Base-by-base conservation (phyloP, 805 yeast genomes). In the Candida nemodendra region DNA sequence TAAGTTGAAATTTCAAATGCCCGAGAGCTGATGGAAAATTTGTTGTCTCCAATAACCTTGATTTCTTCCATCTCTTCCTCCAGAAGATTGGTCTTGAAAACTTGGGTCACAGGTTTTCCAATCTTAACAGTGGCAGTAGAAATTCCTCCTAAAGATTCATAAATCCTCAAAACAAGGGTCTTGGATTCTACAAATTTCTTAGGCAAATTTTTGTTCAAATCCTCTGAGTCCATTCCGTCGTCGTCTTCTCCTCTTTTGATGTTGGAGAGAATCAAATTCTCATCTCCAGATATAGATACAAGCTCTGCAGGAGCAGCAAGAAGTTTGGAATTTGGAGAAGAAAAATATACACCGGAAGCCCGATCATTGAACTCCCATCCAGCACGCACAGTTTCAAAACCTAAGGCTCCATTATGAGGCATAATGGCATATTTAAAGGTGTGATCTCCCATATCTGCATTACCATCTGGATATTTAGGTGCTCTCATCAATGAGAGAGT, bases 391-490 rank as follows among this genome's bases (percentile, higher is more conserved):
- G 88, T 79, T 17, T 78, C 77, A 1, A 71, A 57, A 8, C 77
- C 70, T 33, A 91, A 66, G 0, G 74, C 62, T 3, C 95, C 96
- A 15, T 56, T 50, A 60, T 91, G 99, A 4, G 98, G 97, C 41
- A 77, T 74, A 25, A 91, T 62, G 0, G 95, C 95, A 62, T 90
- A 93, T 44, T 79, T 79, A 66, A 93, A 84, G 40, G 68, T 69
- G 61, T 91, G 99, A 14, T 65, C 57, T 3, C 96, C 98, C 85
- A 93, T 88, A 60, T 91, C 99, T 7, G 98, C 97, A 56, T 79
- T 72, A 7, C 82, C 90, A 71, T 91, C 99, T 0, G 99, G 99
- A 15, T 88, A 85, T 63, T 93, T 91, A 21, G 99, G 89, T 11
- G 96, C 78, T 56, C 99, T 79, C 54, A 91, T 66, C 44, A 93